Conservation (phyloP, 2,329 filamentous ascomycete species). For the Penicillium sp. region DNA sequence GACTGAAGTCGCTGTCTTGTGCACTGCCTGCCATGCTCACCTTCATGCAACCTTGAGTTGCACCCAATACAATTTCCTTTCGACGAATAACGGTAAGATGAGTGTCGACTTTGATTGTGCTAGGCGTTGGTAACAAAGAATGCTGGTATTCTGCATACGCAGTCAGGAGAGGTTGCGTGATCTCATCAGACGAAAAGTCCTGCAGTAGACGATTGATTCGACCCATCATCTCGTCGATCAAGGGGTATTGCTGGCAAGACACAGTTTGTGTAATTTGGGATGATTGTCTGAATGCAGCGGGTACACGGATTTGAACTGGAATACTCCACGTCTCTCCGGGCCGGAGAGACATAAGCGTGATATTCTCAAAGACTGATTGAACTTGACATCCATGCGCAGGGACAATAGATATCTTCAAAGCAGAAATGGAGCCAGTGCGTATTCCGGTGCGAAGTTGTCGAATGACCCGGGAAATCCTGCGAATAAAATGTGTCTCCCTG, state of each 20-base stretch:
- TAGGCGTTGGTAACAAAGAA: slow-evolving; percentile 29
- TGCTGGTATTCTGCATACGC: slow-evolving; percentile 34
- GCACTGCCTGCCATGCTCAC: not conserved
- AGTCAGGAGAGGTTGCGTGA: slow-evolving; percentile 24
- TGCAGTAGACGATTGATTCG: slow-evolving; percentile 33
- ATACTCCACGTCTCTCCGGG: slow-evolving; percentile 35
- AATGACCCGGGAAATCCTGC: slow-evolving; percentile 23
- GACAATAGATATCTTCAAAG: slow-evolving; percentile 26
- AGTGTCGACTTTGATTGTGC: slow-evolving; percentile 21
- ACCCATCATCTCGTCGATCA: slow-evolving; percentile 26
- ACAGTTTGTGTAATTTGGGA: not conserved
- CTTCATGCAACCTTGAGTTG: not conserved
- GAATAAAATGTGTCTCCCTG: slow-evolving; percentile 18
- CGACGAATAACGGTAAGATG: slow-evolving; percentile 23
- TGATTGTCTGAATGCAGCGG: slow-evolving; percentile 7
- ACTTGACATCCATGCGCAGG: slow-evolving; percentile 25
- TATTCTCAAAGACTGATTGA: slow-evolving; percentile 21
- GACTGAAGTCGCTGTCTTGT: not conserved
- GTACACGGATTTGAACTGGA: slow-evolving; percentile 26
- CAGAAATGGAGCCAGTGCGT: slow-evolving; percentile 24
- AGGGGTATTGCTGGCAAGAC: slow-evolving; percentile 2
- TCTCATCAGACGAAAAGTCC: slow-evolving; percentile 12
- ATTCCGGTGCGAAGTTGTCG: slow-evolving; percentile 32
- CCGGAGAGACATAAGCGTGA: slow-evolving; percentile 22
- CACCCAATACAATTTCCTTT: not conserved